phyloP scores from a whole-genome alignment of 768 basidiomycete species.

The Collybia sordida region DNA sequence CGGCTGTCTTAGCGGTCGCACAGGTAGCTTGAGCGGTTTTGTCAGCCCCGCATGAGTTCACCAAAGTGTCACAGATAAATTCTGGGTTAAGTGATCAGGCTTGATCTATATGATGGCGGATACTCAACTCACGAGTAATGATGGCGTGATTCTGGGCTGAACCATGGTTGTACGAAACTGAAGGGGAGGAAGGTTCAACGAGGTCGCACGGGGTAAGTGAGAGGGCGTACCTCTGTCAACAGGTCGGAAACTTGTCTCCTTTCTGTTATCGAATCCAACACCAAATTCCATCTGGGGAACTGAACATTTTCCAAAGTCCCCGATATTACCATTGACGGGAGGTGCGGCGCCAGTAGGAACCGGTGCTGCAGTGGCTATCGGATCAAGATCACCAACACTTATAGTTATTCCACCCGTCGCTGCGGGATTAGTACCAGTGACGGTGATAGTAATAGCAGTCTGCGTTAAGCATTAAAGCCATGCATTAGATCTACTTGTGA shows the following conservation, averaged over 20 bases:
- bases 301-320: constrained; percentile 55
- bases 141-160: constrained; percentile 57
- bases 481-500: background rate
- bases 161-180: constrained; percentile 49
- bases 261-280: constrained; percentile 54
- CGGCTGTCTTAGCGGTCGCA: constrained; percentile 36
- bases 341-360: constrained; percentile 16
- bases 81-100: constrained; percentile 17
- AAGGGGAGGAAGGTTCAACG: background rate
- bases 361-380: constrained; percentile 17
- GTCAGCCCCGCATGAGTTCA: constrained; percentile 54
- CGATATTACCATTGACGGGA: constrained; percentile 20
- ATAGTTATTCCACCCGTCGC: constrained; percentile 25
- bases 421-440: constrained; percentile 26
- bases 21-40: constrained; percentile 54
- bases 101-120: background rate
- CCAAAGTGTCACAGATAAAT: constrained; percentile 55
- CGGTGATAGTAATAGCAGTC: constrained; percentile 35
- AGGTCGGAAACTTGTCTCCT: constrained; percentile 60
- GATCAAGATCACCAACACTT: constrained; percentile 23
- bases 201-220: background rate
- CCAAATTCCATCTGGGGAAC: constrained; percentile 61
- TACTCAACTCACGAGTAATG: constrained; percentile 39
- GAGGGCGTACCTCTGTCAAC: constrained; percentile 38
- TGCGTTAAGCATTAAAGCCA: constrained; percentile 6